phyloP scores from a whole-genome alignment of 2,329 filamentous ascomycete genomes.

The Dothistroma septosporum region DNA sequence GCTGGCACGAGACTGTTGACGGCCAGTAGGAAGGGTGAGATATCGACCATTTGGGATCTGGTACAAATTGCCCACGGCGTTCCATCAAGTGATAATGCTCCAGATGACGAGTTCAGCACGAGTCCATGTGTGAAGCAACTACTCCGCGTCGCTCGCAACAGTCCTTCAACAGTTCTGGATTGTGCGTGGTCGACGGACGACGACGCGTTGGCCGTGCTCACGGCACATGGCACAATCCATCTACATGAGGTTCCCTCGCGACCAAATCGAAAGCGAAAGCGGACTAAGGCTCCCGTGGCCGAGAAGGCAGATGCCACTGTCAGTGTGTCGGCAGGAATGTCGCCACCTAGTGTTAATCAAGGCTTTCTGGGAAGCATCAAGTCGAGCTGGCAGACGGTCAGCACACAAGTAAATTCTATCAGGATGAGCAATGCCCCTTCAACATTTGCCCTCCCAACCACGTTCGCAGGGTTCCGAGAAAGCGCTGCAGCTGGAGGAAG shows the following conservation, averaged over 20 bases:
- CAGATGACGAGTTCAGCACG: constrained; percentile 20
- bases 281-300: constrained; percentile 15
- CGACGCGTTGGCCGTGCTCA: constrained; percentile 81
- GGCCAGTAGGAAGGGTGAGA: constrained; percentile 77
- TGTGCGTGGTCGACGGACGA: constrained; percentile 83
- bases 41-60: constrained; percentile 77
- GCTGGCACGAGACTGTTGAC: constrained; percentile 71
- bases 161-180: constrained; percentile 83
- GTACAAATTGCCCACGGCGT: constrained; percentile 52
- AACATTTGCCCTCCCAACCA: constrained; percentile 27
- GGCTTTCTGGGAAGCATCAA: constrained; percentile 30
- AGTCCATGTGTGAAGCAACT: constrained; percentile 68
- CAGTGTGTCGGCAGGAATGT: constrained; percentile 32
- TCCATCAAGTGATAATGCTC: constrained; percentile 9
- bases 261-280: constrained; percentile 32
- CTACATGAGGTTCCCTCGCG: constrained; percentile 71
- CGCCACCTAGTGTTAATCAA: constrained; percentile 29
- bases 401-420: constrained; percentile 32
- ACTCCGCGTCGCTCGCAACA: constrained; percentile 85
- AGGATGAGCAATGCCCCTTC: constrained; percentile 21
- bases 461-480: constrained; percentile 32
- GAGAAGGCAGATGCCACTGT: constrained; percentile 35
- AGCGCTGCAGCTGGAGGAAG: constrained; percentile 46
- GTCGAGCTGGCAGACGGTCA: constrained; percentile 43
- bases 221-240: constrained; percentile 92